These are phyloP conservation scores for Saccharomyces kudriavzevii DNA, from an alignment of 805 yeast genomes.

Conservation along the genomic window DNA sequence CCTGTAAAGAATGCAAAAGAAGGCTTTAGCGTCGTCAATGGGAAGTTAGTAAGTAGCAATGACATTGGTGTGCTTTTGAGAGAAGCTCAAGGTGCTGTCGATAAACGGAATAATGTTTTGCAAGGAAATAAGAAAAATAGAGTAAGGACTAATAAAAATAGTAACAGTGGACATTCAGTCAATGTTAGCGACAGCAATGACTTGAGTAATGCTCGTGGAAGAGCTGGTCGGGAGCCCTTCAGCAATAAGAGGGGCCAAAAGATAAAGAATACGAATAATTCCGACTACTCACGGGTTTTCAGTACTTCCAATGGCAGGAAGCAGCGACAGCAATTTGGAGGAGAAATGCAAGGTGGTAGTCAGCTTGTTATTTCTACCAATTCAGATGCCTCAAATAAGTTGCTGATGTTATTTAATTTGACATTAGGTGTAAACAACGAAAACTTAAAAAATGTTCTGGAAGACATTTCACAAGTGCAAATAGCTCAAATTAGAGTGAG, in stretches of 20 bases:
- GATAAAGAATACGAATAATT: not conserved
- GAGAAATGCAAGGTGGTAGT: slow-evolving; percentile 1
- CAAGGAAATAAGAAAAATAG: not conserved
- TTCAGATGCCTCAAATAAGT: slow-evolving; percentile 7
- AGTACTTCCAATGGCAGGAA: not conserved
- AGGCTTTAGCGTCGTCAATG: slow-evolving; percentile 22
- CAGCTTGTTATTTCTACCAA: slow-evolving; percentile 20
- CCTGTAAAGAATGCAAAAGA: slow-evolving; percentile 2
- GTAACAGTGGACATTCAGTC: not conserved
- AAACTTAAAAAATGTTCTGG: slow-evolving; percentile 16
- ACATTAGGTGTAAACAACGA: slow-evolving; percentile 24
- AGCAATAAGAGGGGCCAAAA: not conserved
- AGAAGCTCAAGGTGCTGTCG: slow-evolving; percentile 10
- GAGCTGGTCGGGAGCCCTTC: not conserved
- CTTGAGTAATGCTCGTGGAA: not conserved
- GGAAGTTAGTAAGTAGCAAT: slow-evolving; percentile 20
- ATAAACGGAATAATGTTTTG: slow-evolving; percentile 3
- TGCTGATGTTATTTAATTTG: slow-evolving; percentile 19
- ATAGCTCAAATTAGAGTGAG: slow-evolving; percentile 22
- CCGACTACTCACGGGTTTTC: not conserved
- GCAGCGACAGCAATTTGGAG: not conserved
- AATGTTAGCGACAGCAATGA: not conserved
- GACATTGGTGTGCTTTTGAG: slow-evolving; percentile 22
- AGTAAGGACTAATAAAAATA: not conserved
- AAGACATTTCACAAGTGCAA: slow-evolving; percentile 14